Percentiles rank a stretch among this genome's conserved stretches.
These are phyloP conservation scores for Cyberlindnera maritima DNA, from an alignment of 805 yeast genomes.

Conservation along the genomic window DNA sequence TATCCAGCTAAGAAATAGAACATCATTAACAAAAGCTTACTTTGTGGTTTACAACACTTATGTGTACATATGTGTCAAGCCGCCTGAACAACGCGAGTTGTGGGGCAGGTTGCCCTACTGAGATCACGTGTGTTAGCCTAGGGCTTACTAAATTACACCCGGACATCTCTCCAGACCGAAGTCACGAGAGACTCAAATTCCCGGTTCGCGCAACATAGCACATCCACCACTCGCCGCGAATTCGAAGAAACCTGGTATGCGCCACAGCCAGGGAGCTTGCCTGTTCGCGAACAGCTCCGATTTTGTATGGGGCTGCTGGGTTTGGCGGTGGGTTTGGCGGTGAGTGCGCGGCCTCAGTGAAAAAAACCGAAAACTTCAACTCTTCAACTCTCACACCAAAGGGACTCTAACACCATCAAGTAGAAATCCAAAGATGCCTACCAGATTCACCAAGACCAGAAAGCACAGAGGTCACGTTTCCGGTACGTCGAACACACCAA, in stretches of 20 bases:
- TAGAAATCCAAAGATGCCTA: constrained; percentile 70
- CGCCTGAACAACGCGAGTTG: too few relatives aligned
- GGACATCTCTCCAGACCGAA: background rate
- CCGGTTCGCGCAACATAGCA: constrained; percentile 4
- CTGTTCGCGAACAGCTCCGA: constrained; percentile 4
- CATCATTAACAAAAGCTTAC: background rate
- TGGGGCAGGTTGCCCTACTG: background rate
- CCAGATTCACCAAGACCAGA: constrained; percentile 99
- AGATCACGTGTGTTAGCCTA: background rate
- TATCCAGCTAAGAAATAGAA: too few relatives aligned
- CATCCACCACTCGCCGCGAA: background rate
- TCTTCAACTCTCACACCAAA: constrained; percentile 14
- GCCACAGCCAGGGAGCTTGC: background rate
- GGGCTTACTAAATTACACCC: constrained; percentile 5
- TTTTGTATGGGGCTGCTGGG: constrained; percentile 1
- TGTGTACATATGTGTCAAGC: too few relatives aligned
- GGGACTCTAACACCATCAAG: constrained; percentile 15
- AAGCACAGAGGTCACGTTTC: constrained; percentile 99
- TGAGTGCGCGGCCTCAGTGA: constrained; percentile 11
- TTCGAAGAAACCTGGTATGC: background rate
- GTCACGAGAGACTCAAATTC: background rate
- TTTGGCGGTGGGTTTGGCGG: constrained; percentile 1
- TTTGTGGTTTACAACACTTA: too few relatives aligned
- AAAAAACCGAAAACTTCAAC: constrained; percentile 22
- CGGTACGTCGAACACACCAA: constrained; percentile 60